phyloP scores from a whole-genome alignment of 2,329 filamentous ascomycete species.

The Trichoderma sp. region DNA sequence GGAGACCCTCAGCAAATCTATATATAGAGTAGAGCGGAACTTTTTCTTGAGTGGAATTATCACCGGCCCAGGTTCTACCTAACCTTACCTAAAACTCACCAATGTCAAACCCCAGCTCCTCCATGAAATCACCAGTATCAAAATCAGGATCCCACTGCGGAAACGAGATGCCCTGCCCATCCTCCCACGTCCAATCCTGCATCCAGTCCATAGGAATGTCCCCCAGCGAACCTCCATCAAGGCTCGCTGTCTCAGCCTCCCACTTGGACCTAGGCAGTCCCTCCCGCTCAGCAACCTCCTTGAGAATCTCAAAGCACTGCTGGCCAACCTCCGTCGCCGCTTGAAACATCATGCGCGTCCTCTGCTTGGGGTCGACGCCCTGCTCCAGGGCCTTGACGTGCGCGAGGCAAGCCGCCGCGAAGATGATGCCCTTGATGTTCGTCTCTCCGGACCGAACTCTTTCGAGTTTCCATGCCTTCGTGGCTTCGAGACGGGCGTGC shows the following conservation, averaged over 20 bases:
- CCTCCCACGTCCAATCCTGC: conserved; percentile 31
- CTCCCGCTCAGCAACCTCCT: conserved; percentile 34
- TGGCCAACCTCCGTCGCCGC: conserved; percentile 28
- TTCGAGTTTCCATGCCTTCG: conserved; percentile 33
- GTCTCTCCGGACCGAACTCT: conserved; percentile 44
- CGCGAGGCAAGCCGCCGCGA: conserved; percentile 32
- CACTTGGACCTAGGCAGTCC: conserved; percentile 23
- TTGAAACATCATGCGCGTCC: conserved; percentile 33
- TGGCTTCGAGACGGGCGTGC: conserved; percentile 30
- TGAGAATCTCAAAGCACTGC: conserved; percentile 35
- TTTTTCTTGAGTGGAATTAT: background rate
- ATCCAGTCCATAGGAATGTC: conserved; percentile 28
- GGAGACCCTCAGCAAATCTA: background rate
- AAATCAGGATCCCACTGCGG: conserved; percentile 22
- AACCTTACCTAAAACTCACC: background rate
- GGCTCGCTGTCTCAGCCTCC: conserved; percentile 19
- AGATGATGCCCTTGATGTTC: conserved; percentile 42
- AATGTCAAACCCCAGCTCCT: conserved; percentile 8
- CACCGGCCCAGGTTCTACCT: background rate
- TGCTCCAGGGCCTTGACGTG: conserved; percentile 38
- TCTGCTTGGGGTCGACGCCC: conserved; percentile 30
- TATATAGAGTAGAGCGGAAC: background rate
- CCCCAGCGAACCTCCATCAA: conserved; percentile 19
- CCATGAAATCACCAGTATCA: background rate
- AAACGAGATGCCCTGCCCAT: conserved; percentile 24